Evolutionary conservation across 2,329 filamentous ascomycete species (phyloP).

Genomic region (Epichloe uncinata): DNA sequence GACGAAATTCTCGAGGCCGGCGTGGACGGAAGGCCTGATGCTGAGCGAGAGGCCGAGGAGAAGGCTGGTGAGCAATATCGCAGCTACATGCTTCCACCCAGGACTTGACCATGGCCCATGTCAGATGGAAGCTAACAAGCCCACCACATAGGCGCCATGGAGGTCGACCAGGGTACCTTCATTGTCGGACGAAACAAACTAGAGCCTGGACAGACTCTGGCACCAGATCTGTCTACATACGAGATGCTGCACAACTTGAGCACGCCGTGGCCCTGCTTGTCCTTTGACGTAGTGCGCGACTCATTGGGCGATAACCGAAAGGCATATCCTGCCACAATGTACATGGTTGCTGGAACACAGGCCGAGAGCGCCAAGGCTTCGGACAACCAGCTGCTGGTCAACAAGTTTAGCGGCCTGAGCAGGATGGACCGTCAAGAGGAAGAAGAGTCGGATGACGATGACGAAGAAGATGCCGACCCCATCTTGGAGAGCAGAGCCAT

Average conservation of each 20-base stretch:
- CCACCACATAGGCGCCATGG: conserved; percentile 49
- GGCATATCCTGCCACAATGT: conserved; percentile 90
- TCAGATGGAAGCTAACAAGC: background rate
- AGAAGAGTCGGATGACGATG: conserved; percentile 57
- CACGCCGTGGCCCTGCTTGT: conserved; percentile 93
- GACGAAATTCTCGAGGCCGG: conserved; percentile 92
- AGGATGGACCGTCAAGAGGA: conserved; percentile 62
- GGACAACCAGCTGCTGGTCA: conserved; percentile 89
- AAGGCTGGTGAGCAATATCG: conserved; percentile 37
- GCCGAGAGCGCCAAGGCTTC: conserved; percentile 60
- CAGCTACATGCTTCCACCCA: background rate
- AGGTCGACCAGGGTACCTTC: conserved; percentile 87
- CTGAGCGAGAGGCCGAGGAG: conserved; percentile 84
- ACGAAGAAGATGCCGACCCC: conserved; percentile 69
- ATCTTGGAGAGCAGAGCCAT: conserved; percentile 90
- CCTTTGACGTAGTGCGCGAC: conserved; percentile 85
- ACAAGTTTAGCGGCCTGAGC: conserved; percentile 88
- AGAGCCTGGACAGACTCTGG: conserved; percentile 77
- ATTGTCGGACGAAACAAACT: conserved; percentile 91
- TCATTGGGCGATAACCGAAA: conserved; percentile 76
- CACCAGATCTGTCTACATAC: conserved; percentile 88
- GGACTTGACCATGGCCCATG: too few species aligned
- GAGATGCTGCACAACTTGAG: conserved; percentile 93
- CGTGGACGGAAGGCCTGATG: conserved; percentile 83
- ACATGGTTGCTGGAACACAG: conserved; percentile 89